These are phyloP conservation scores for Colletotrichum sansevieriae DNA, from an alignment of 2,329 filamentous ascomycete genomes.

Conservation along the genomic window DNA sequence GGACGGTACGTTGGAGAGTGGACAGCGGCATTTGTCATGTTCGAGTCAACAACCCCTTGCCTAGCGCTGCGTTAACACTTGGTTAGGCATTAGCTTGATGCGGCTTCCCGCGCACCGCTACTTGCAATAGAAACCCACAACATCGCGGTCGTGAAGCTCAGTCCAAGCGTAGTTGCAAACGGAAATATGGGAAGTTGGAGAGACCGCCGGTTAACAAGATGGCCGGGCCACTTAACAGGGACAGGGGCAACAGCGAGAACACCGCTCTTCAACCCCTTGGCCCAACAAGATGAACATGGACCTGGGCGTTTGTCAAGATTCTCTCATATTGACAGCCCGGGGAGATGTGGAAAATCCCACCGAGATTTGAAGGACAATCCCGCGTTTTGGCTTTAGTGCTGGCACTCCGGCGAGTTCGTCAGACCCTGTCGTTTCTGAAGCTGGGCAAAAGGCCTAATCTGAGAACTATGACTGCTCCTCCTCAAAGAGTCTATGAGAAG, in stretches of 20 bases:
- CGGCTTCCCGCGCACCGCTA: conserved; percentile 50
- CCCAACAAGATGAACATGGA: conserved; percentile 6
- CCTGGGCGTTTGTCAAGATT: conserved; percentile 33
- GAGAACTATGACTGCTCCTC: background rate
- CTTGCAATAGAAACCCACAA: conserved; percentile 9
- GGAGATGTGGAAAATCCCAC: conserved; percentile 23
- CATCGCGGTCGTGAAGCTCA: conserved; percentile 14
- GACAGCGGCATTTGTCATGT: conserved; percentile 27
- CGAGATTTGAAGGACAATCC: conserved; percentile 27
- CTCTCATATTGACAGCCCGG: conserved; percentile 5
- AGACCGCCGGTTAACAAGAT: background rate
- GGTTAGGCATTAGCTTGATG: conserved; percentile 52
- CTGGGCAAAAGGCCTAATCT: conserved; percentile 29
- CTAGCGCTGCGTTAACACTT: conserved; percentile 43
- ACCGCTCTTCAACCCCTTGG: conserved; percentile 21
- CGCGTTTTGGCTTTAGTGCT: conserved; percentile 10
- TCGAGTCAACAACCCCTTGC: conserved; percentile 56
- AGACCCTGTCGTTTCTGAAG: conserved; percentile 23
- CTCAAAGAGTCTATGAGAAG: conserved; percentile 35
- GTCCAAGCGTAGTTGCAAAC: conserved; percentile 33
- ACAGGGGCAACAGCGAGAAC: background rate
- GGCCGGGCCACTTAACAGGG: conserved; percentile 3
- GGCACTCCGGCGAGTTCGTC: background rate
- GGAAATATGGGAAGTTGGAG: conserved; percentile 13
- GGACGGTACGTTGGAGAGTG: conserved; percentile 13